phyloP scores from a whole-genome alignment of 1,284 basidiomycete genomes.

The Sporisorium iseilematis-ciliati region DNA sequence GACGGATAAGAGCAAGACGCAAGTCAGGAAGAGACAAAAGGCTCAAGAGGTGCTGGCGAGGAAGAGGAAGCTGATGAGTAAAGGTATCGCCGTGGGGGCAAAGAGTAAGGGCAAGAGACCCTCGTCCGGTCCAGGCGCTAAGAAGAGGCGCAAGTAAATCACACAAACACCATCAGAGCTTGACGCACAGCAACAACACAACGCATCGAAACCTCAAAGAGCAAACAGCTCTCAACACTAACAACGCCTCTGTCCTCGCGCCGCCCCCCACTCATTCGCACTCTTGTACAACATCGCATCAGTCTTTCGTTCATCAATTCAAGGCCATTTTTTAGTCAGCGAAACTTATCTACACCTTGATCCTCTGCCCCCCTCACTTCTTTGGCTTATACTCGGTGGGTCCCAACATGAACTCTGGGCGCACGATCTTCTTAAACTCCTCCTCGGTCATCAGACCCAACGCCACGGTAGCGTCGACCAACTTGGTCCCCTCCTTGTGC shows the following conservation, averaged over 20 bases:
- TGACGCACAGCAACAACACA: too few species aligned
- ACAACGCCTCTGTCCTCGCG: too few species aligned
- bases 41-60: constrained; percentile 18
- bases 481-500: constrained; percentile 94
- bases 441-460: constrained; percentile 88
- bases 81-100: constrained; percentile 25
- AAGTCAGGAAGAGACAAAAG: constrained; percentile 32
- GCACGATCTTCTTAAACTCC: constrained; percentile 94
- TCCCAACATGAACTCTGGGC: constrained; percentile 79
- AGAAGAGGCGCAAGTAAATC: constrained; percentile 18
- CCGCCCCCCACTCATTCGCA: too few species aligned
- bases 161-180: too few species aligned
- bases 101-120: background rate
- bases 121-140: background rate
- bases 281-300: too few species aligned
- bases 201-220: too few species aligned
- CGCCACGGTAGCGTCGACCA: constrained; percentile 92
- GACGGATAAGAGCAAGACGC: constrained; percentile 27
- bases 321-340: too few species aligned
- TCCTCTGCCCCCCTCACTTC: constrained; percentile 29
- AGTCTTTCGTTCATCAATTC: too few species aligned
- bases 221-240: too few species aligned
- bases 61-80: constrained; percentile 34
- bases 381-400: constrained; percentile 59
- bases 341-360: background rate